Conservation (phyloP, 179 eudicot genomes). For the Heliamphora ciliata region DNA sequence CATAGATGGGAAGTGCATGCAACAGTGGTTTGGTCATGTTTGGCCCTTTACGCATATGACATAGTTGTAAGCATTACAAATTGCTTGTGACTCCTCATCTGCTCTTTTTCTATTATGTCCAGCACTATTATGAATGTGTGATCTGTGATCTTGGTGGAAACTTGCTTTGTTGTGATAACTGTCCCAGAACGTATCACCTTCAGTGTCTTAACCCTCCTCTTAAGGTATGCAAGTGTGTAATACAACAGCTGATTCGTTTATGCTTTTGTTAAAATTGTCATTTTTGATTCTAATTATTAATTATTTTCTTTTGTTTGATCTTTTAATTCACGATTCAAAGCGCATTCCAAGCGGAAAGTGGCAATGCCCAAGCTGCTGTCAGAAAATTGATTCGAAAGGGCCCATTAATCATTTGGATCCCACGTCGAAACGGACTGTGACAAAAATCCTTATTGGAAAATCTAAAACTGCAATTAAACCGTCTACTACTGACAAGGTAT, state of each 20-base stretch:
- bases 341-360: conserved; percentile 73
- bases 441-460: conserved; percentile 35
- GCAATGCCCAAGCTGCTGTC: conserved; percentile 65
- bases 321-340: conserved; percentile 28
- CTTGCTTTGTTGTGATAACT: conserved; percentile 75
- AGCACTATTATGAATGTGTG: conserved; percentile 77
- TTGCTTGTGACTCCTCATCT: conserved; percentile 11
- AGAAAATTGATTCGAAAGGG: conserved; percentile 36
- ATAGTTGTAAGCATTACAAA: neutral
- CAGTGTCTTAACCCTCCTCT: conserved; percentile 84
- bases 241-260: neutral
- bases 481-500: conserved; percentile 31
- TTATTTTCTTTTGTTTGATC: conserved; percentile 10
- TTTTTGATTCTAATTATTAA: neutral
- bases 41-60: neutral
- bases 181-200: conserved; percentile 78
- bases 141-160: conserved; percentile 79
- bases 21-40: neutral
- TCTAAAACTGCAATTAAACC: conserved; percentile 34
- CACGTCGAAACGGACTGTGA: conserved; percentile 37
- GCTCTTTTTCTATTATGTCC: conserved; percentile 25
- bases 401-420: conserved; percentile 30
- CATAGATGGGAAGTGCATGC: neutral
- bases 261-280: neutral
- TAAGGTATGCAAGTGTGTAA: conserved; percentile 37